Percentiles rank a stretch among this genome's conserved stretches.
phyloP scores from a whole-genome alignment of 176 grass and related monocot genomes.

The Oryza meyeriana region DNA sequence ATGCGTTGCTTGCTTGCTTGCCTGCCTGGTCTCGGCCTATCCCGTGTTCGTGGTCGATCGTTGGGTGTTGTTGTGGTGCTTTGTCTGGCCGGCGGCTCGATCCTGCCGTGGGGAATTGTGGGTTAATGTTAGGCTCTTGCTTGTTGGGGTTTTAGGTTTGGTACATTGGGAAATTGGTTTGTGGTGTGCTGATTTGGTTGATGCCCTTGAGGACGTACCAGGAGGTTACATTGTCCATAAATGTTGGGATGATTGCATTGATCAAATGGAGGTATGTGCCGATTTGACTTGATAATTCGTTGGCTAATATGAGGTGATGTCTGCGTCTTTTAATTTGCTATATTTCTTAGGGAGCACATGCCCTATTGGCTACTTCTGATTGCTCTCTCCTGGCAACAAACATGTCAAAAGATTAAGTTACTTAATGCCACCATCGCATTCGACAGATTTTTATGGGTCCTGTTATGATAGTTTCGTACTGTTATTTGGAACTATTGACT shows the following conservation, averaged over 20 bases:
- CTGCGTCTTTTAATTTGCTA: not conserved
- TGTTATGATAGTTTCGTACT: not conserved
- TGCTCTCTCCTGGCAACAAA: not conserved
- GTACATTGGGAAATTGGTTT: not conserved
- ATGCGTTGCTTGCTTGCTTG: not conserved
- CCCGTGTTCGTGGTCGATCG: not conserved
- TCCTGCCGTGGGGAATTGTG: not conserved
- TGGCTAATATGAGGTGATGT: not conserved
- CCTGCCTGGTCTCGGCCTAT: not conserved
- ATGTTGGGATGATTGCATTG: not conserved
- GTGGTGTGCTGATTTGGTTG: not conserved
- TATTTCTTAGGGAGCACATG: not conserved
- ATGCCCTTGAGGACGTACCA: not conserved
- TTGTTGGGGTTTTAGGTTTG: constrained; percentile 14
- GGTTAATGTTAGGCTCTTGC: not conserved
- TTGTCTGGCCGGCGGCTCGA: not conserved
- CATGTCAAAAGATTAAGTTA: not conserved
- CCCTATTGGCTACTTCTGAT: not conserved
- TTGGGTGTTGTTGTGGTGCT: not conserved
- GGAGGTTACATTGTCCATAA: not conserved
- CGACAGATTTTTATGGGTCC: not conserved
- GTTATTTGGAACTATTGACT: not conserved
- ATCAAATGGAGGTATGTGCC: not conserved
- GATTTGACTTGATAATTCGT: not conserved
- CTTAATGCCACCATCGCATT: not conserved